A percentile compares a stretch with the other conserved stretches of the same genome.
Evolutionary conservation across 345 rosid species (phyloP).

Genomic region (Chamaenerion angustifolium): DNA sequence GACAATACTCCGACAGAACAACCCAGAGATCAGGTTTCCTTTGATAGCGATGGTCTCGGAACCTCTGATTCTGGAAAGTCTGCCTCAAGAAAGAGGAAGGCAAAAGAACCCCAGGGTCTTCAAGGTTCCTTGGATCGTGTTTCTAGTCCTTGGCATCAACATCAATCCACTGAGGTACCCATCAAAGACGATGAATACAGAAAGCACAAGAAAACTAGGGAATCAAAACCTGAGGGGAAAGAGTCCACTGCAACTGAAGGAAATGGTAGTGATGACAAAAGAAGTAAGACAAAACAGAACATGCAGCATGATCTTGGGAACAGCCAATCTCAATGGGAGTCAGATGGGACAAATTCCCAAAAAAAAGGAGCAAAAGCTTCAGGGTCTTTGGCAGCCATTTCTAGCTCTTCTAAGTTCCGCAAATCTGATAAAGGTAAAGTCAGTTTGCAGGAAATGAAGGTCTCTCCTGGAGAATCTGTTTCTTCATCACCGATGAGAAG

Average conservation of each 20-base stretch:
- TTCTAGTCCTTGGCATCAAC: constrained; percentile 16
- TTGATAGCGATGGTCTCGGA: constrained; percentile 39
- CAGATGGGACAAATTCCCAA: constrained; percentile 32
- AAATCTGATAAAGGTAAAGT: constrained; percentile 30
- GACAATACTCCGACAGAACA: constrained; percentile 26
- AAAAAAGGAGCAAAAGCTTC: constrained; percentile 39
- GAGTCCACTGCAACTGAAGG: constrained; percentile 45
- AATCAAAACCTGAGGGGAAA: constrained; percentile 39
- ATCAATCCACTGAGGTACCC: constrained; percentile 18
- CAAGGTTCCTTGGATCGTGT: constrained; percentile 21
- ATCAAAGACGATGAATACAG: constrained; percentile 37
- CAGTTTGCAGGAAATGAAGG: constrained; percentile 22
- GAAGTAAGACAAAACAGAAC: constrained; percentile 28
- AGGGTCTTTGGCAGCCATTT: constrained; percentile 52
- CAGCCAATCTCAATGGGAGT: constrained; percentile 22
- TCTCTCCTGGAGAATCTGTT: constrained; percentile 40
- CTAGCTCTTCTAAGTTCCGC: constrained; percentile 91
- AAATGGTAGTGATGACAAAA: constrained; percentile 37
- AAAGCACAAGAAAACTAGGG: constrained; percentile 49
- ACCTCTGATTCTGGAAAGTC: constrained; percentile 22
- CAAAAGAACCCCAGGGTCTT: constrained; percentile 28
- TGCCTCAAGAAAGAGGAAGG: constrained; percentile 40
- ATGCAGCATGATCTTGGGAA: constrained; percentile 24
- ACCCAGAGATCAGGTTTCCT: constrained; percentile 22
- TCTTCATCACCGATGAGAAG: constrained; percentile 38